Evolutionary conservation across 164 flowering plant genomes (phyloP).

Genomic region (Vitis amurensis): DNA sequence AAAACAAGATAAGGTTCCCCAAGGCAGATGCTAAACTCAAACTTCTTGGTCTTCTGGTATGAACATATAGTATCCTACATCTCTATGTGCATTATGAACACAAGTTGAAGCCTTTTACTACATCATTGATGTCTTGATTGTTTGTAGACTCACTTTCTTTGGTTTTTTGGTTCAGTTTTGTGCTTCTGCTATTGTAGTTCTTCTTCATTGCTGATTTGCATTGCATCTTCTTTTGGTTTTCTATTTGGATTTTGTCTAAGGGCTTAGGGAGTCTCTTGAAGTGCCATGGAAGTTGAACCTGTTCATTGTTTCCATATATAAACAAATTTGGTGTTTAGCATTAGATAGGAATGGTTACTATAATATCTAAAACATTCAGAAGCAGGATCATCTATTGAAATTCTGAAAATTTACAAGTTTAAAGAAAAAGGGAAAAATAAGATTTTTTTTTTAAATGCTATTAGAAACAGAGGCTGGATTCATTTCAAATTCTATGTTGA

Average conservation of each 20-base stretch:
- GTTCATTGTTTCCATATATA: too few species aligned
- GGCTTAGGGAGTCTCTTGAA: too few species aligned
- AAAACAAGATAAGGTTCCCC: slow-evolving; percentile 68
- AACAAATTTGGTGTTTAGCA: too few species aligned
- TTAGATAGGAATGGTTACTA: not conserved
- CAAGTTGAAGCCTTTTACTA: too few species aligned
- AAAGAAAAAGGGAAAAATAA: not conserved
- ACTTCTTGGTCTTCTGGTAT: slow-evolving; percentile 71
- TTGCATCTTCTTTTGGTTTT: too few species aligned
- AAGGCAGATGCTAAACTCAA: slow-evolving; percentile 79
- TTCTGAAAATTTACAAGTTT: not conserved
- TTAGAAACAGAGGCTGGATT: not conserved
- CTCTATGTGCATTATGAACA: too few species aligned
- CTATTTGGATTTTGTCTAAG: not conserved
- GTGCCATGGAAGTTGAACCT: too few species aligned
- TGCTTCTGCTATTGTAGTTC: not conserved
- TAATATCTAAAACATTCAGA: not conserved
- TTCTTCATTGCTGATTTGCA: not conserved
- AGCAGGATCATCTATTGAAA: not conserved
- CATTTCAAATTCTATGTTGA: not conserved
- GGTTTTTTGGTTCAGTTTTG: not conserved
- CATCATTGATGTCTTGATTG: too few species aligned
- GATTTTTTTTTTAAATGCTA: not conserved
- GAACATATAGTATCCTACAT: not conserved
- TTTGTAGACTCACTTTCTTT: not conserved